These are phyloP conservation scores for Luffa aegyptiaca DNA, from an alignment of 306 rosid species.

Conservation along the genomic window DNA sequence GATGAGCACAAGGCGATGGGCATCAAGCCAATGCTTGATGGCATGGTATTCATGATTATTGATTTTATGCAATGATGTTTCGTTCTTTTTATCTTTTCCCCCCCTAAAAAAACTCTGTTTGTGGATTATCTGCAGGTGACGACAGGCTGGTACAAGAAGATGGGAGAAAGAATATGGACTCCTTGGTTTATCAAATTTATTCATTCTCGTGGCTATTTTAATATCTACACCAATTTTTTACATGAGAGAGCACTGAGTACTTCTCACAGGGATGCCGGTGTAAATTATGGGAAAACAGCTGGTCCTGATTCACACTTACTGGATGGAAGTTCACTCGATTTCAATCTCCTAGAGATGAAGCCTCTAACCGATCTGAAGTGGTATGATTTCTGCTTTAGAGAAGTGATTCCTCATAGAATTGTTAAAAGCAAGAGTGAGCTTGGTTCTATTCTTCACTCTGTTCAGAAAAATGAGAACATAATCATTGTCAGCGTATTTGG, in stretches of 20 bases:
- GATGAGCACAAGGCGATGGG: constrained; percentile 70
- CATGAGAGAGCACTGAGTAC: constrained; percentile 76
- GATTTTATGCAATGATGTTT: not conserved
- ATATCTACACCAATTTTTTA: constrained; percentile 68
- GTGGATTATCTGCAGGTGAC: constrained; percentile 53
- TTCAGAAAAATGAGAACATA: constrained; percentile 33
- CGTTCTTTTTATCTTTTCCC: constrained; percentile 9
- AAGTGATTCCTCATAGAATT: constrained; percentile 50
- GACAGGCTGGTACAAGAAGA: constrained; percentile 82
- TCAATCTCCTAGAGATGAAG: constrained; percentile 48
- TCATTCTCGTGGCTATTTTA: constrained; percentile 71
- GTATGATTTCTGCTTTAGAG: constrained; percentile 92
- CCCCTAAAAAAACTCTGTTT: not conserved
- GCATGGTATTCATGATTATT: constrained; percentile 48
- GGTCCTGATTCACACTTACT: constrained; percentile 86
- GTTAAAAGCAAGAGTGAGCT: constrained; percentile 48
- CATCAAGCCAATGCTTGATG: constrained; percentile 67
- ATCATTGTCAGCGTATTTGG: constrained; percentile 51
- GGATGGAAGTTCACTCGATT: constrained; percentile 52
- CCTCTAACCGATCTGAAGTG: constrained; percentile 62
- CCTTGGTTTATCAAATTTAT: constrained; percentile 96
- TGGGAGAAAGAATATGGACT: constrained; percentile 96
- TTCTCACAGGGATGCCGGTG: constrained; percentile 96
- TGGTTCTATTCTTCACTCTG: constrained; percentile 40
- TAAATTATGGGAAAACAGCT: constrained; percentile 86